phyloP scores from a whole-genome alignment of 306 rosid species.

The Quercus robur region DNA sequence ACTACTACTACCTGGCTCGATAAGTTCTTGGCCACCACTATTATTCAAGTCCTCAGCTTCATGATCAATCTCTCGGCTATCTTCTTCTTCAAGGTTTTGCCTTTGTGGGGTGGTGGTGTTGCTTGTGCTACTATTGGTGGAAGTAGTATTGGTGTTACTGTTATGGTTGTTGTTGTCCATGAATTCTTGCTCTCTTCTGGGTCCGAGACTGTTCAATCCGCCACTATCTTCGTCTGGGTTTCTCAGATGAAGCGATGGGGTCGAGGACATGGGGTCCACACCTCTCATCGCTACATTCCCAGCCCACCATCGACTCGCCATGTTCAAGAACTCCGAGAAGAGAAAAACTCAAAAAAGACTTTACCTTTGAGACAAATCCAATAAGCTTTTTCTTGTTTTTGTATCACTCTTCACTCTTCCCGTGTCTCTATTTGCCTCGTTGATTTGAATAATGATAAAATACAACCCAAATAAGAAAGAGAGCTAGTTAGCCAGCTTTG shows the following conservation, averaged over 20 bases:
- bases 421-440: neutral
- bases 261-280: conserved; percentile 39
- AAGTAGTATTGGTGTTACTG: conserved; percentile 16
- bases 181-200: conserved; percentile 44
- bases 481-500: neutral
- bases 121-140: conserved; percentile 40
- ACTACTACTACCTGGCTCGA: conserved; percentile 45
- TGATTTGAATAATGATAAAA: conserved; percentile 12
- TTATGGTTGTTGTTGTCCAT: conserved; percentile 25
- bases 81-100: conserved; percentile 39
- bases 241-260: conserved; percentile 53
- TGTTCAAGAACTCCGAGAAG: neutral
- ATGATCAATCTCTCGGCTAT: conserved; percentile 27
- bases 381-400: neutral
- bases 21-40: conserved; percentile 28
- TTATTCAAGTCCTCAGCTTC: conserved; percentile 26
- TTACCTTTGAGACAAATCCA: neutral
- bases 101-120: conserved; percentile 29
- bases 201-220: conserved; percentile 6
- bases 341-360: neutral
- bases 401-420: neutral
- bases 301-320: conserved; percentile 90
- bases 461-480: neutral
- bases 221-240: conserved; percentile 38
- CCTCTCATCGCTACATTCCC: conserved; percentile 62